Conservation (phyloP, 73 alveolate species). For the Paraurostyla sp. region DNA sequence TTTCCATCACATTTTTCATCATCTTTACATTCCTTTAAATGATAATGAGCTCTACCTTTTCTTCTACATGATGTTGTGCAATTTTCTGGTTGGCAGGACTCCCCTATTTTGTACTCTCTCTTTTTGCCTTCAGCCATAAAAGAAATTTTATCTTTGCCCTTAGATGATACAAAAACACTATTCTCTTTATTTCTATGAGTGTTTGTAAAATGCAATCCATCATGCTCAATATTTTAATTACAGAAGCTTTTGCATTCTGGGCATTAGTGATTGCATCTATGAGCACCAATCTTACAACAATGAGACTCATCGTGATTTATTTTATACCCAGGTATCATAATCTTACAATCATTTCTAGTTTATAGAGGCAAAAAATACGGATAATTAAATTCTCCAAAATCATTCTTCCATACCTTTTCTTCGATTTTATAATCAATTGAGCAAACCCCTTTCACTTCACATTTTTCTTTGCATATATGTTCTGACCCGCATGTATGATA, state of each 20-base stretch:
- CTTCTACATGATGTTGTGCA: conserved; percentile 58
- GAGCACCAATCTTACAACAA: not conserved
- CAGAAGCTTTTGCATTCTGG: conserved; percentile 71
- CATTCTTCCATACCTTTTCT: conserved; percentile 49
- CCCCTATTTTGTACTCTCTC: conserved; percentile 63
- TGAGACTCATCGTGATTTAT: not conserved
- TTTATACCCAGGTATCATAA: not conserved
- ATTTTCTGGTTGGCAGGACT: conserved; percentile 67
- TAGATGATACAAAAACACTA: conserved; percentile 53
- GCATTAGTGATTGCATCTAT: conserved; percentile 60
- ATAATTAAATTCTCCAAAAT: conserved; percentile 41
- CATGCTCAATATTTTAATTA: conserved; percentile 42
- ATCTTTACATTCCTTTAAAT: conserved; percentile 61
- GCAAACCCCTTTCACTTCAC: conserved; percentile 37
- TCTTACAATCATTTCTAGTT: not conserved
- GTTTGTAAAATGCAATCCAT: conserved; percentile 56
- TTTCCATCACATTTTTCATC: conserved; percentile 49
- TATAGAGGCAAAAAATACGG: conserved; percentile 4
- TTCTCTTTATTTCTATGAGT: conserved; percentile 71
- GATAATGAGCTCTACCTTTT: conserved; percentile 76
- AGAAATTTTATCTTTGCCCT: not conserved
- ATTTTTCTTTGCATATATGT: conserved; percentile 1
- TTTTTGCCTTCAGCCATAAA: not conserved
- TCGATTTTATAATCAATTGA: not conserved
- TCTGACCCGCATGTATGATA: conserved; percentile 35